A percentile compares a stretch with the other conserved stretches of the same genome.
These are phyloP conservation scores for Cutaneotrichosporon sp. DNA, from an alignment of 1,284 basidiomycete species.

Conservation along the genomic window DNA sequence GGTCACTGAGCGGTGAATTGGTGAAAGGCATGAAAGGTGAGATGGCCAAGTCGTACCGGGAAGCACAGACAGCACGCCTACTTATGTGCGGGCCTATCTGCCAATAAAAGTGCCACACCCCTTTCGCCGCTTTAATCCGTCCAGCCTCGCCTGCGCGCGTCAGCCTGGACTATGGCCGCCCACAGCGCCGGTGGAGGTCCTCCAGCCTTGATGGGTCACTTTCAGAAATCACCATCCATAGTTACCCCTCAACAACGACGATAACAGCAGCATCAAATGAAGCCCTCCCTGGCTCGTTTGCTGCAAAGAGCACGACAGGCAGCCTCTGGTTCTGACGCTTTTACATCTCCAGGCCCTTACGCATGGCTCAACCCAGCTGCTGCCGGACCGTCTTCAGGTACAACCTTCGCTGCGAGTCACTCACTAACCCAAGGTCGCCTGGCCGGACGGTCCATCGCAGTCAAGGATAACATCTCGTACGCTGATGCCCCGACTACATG, in stretches of 20 bases:
- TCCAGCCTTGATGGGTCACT: too few species aligned
- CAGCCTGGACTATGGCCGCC: too few species aligned
- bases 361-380: conserved; percentile 27
- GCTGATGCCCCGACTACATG: conserved; percentile 66
- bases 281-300: background rate
- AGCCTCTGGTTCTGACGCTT: background rate
- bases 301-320: background rate
- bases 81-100: too few species aligned
- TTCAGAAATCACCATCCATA: background rate
- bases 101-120: too few species aligned
- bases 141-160: too few species aligned
- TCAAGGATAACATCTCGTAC: conserved; percentile 86
- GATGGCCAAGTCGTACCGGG: too few species aligned
- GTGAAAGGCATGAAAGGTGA: too few species aligned
- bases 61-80: too few species aligned
- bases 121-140: too few species aligned
- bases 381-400: conserved; percentile 18
- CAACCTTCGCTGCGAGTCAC: too few species aligned
- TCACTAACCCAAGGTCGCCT: conserved; percentile 25
- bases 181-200: too few species aligned
- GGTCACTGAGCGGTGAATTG: background rate
- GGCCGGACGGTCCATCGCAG: conserved; percentile 52
- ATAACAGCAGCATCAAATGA: background rate
- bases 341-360: conserved; percentile 24
- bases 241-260: too few species aligned